Conservation (phyloP, 2,329 filamentous ascomycete genomes). For the Didymella arachidicola region DNA sequence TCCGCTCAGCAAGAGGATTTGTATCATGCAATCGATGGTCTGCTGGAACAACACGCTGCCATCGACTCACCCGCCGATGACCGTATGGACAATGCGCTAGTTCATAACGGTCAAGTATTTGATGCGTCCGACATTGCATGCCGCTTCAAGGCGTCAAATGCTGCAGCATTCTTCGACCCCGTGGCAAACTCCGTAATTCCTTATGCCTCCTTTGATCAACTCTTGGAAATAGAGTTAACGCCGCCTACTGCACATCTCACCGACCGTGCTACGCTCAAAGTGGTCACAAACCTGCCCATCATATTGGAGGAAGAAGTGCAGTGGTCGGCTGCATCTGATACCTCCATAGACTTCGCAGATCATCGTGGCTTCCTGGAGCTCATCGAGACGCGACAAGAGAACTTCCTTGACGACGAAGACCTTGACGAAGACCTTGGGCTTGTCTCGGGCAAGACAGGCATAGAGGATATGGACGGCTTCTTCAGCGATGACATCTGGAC, state of each 20-base stretch:
- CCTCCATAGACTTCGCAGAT: constrained; percentile 3
- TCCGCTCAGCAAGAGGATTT: neutral
- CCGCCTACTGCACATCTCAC: neutral
- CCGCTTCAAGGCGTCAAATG: constrained; percentile 9
- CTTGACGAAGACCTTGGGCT: neutral
- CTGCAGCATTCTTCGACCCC: constrained; percentile 7
- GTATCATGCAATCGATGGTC: neutral
- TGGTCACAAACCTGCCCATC: neutral
- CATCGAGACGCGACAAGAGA: neutral
- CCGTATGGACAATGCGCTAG: neutral
- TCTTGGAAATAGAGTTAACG: neutral
- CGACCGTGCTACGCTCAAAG: neutral
- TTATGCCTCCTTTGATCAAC: constrained; percentile 3
- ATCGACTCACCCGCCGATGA: neutral
- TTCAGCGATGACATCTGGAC: constrained; percentile 9
- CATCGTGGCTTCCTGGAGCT: neutral
- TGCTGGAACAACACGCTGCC: neutral
- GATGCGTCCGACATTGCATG: constrained; percentile 2
- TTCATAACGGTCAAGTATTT: neutral
- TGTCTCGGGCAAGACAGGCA: neutral
- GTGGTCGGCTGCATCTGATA: neutral
- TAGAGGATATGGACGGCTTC: neutral
- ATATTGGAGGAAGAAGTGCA: constrained; percentile 6
- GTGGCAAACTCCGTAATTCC: neutral
- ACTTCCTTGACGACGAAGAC: neutral